phyloP scores from a whole-genome alignment of 345 rosid species.

The Excoecaria cochinchinensis region DNA sequence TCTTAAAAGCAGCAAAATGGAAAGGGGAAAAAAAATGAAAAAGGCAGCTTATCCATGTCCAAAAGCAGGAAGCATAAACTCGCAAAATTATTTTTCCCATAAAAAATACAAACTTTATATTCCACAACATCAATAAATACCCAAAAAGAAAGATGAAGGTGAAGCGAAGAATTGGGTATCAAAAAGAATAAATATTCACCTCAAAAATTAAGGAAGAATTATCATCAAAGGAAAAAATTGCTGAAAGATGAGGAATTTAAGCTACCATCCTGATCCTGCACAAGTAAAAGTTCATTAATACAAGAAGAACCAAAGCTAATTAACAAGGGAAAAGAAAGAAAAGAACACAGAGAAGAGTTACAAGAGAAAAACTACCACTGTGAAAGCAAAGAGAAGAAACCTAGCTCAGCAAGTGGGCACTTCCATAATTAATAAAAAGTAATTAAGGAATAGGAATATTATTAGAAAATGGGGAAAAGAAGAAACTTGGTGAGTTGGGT shows the following conservation, averaged over 20 bases:
- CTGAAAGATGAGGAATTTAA: slow-evolving; percentile 23
- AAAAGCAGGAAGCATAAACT: not conserved
- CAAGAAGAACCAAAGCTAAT: not conserved
- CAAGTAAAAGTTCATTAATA: not conserved
- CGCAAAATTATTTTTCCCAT: not conserved
- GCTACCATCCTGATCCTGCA: slow-evolving; percentile 18
- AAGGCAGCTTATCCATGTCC: not conserved
- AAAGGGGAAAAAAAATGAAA: not conserved
- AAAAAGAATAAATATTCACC: slow-evolving; percentile 35
- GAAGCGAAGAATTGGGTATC: slow-evolving; percentile 22
- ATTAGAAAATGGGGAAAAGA: slow-evolving; percentile 25
- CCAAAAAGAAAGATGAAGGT: slow-evolving; percentile 12
- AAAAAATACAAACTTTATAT: not conserved
- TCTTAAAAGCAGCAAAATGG: not conserved
- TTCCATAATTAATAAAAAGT: not conserved
- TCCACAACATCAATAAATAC: slow-evolving; percentile 8
- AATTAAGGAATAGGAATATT: slow-evolving; percentile 1
- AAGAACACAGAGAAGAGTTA: no score
- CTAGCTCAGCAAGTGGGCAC: not conserved
- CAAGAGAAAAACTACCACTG: not conserved
- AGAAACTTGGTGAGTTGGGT: slow-evolving; percentile 24
- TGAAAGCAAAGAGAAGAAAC: not conserved
- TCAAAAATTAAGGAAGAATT: slow-evolving; percentile 23
- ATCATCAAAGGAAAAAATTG: slow-evolving; percentile 14
- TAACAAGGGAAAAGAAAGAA: no score